A percentile compares a stretch with the other conserved stretches of the same genome.
These are phyloP conservation scores for Graphiopsis chlorocephala DNA, from an alignment of 2,329 filamentous ascomycete species.

Conservation along the genomic window DNA sequence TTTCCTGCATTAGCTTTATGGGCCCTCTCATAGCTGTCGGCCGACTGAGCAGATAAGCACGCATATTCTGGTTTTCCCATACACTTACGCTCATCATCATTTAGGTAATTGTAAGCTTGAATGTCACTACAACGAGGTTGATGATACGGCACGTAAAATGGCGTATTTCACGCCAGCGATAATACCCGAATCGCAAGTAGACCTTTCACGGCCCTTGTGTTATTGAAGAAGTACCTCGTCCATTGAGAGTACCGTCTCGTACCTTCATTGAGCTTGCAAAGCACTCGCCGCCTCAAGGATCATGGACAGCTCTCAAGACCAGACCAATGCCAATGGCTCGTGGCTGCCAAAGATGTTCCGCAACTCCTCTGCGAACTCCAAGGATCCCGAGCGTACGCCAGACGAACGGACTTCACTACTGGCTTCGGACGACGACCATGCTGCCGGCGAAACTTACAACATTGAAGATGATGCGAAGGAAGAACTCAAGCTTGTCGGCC, in stretches of 20 bases:
- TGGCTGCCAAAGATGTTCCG: not conserved
- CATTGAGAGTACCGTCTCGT: not conserved
- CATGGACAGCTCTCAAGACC: not conserved
- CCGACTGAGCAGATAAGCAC: slow-evolving; percentile 8
- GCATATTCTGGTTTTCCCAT: not conserved
- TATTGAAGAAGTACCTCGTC: not conserved
- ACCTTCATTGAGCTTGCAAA: not conserved
- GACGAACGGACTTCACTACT: slow-evolving; percentile 46
- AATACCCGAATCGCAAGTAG: not conserved
- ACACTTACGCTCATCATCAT: slow-evolving; percentile 9
- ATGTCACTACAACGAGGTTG: not conserved
- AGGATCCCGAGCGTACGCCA: slow-evolving; percentile 12
- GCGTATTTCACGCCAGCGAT: not conserved
- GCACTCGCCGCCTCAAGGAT: not conserved
- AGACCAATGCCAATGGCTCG: not conserved
- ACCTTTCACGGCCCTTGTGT: not conserved
- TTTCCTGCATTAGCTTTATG: not conserved
- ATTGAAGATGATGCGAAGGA: slow-evolving; percentile 37
- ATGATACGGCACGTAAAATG: not conserved
- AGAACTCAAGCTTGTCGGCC: slow-evolving; percentile 40
- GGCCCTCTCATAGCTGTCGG: slow-evolving; percentile 2
- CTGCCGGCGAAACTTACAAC: slow-evolving; percentile 38
- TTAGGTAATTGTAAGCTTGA: slow-evolving; percentile 13
- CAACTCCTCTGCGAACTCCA: not conserved
- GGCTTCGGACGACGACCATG: slow-evolving; percentile 35